Evolutionary conservation across 345 rosid genomes (phyloP), one percentile per base, ranked within the genome.

Genomic region (Gossypium anomalum): DNA sequence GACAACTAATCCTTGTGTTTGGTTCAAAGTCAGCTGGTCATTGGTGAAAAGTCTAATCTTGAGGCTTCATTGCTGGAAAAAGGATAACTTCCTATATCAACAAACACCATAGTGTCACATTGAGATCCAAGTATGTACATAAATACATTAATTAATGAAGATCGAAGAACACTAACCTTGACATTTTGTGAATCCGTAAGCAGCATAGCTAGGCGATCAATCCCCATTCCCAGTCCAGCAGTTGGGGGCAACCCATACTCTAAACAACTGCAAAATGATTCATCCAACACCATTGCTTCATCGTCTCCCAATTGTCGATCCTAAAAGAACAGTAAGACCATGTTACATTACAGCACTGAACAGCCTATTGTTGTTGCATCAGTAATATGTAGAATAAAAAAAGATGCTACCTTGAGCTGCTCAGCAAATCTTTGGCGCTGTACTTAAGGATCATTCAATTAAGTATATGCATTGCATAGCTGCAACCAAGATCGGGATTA

Each of bases 51-150:
- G 48, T 38, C 69, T 64, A 43, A 3, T 94, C 98, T 72, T 91
- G 98, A 49, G 98, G 98, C 78, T 88, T 93, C 98, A 94, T 94
- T 95, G 98, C 96, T 34, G 98, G 98, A 88, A 94, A 94, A 78
- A 94, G 89, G 67, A 91, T 82, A 53, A 94, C 98, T 83, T 94
- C 98, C 98, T 93, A 87, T 49, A 41, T n/a, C 17, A 19, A n/a
- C 38, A 64, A 17, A 16, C 14, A 4, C 2, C 10, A 20, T 20
- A 47, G 51, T 47, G 14, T 9, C 13, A 12, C 51, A 47, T 9
- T 47, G 41, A 34, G 41, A 34, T 34, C 41, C 41, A 34, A 34
- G 7, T 34, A 34, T 4, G 41, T 4, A 34, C 41, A 2, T 48
- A 48, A 48, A 2, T 48, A 48, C 14, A 48, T 48, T 0, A 1